A percentile compares a stretch with the other conserved stretches of the same genome.
These are phyloP conservation scores for Kodamaea nitidulidarum DNA, from an alignment of 805 yeast species.

Conservation along the genomic window DNA sequence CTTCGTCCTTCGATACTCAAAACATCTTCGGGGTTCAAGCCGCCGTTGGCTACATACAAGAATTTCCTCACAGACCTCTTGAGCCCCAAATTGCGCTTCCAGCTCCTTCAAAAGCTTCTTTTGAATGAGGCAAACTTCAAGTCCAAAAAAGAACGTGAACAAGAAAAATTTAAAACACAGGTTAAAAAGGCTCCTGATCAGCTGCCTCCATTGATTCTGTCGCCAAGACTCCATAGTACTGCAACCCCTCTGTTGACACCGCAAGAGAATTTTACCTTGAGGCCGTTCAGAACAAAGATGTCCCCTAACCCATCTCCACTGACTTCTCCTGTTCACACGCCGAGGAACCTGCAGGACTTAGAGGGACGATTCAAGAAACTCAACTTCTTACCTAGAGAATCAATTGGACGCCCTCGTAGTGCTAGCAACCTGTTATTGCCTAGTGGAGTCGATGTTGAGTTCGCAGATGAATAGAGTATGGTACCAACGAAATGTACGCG, in stretches of 20 bases:
- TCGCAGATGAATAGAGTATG: slow-evolving; percentile 16
- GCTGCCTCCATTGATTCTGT: slow-evolving; percentile 5
- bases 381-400: slow-evolving; percentile 6
- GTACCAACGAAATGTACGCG: too few relatives aligned
- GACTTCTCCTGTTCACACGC: slow-evolving; percentile 32
- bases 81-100: slow-evolving; percentile 18
- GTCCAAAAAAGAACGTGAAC: slow-evolving; percentile 23
- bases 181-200: slow-evolving; percentile 12
- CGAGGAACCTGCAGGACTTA: slow-evolving; percentile 13
- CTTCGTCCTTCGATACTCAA: slow-evolving; percentile 39
- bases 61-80: slow-evolving; percentile 27
- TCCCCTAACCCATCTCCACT: slow-evolving; percentile 41
- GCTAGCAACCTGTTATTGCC: slow-evolving; percentile 21
- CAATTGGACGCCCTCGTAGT: slow-evolving; percentile 14
- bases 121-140: slow-evolving; percentile 26
- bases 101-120: slow-evolving; percentile 19
- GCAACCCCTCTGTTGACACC: slow-evolving; percentile 7
- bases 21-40: slow-evolving; percentile 35
- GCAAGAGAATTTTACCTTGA: slow-evolving; percentile 31
- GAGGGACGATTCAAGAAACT: slow-evolving; percentile 10
- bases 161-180: slow-evolving; percentile 25
- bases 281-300: slow-evolving; percentile 39
- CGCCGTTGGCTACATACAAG: slow-evolving; percentile 30
- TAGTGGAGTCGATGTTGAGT: slow-evolving; percentile 27
- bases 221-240: slow-evolving; percentile 2